Percentiles rank a stretch among this genome's conserved stretches.
Conservation (phyloP, 345 rosid genomes). For the Barbarea vulgaris region DNA sequence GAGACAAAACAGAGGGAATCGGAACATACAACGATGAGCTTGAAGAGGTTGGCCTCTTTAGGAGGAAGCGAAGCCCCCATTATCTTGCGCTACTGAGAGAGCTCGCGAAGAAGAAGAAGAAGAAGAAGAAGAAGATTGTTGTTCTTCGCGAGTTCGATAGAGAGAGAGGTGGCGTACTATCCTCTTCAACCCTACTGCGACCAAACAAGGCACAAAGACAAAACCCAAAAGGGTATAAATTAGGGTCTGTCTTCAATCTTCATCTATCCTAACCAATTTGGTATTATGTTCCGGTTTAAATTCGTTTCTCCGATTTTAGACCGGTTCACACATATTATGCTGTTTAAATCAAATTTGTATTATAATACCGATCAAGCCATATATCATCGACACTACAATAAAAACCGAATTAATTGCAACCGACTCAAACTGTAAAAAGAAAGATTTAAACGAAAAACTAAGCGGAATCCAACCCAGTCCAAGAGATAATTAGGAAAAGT, state of each 20-base stretch:
- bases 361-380: neutral
- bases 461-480: neutral
- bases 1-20: slow-evolving; percentile 29
- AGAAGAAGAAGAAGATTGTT: slow-evolving; percentile 14
- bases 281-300: slow-evolving; percentile 20
- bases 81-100: slow-evolving; percentile 25
- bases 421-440: neutral
- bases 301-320: neutral
- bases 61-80: slow-evolving; percentile 99
- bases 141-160: slow-evolving; percentile 15
- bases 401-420: neutral
- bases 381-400: neutral
- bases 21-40: slow-evolving; percentile 94
- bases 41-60: slow-evolving; percentile 99
- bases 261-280: slow-evolving; percentile 32
- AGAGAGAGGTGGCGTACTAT: slow-evolving; percentile 62
- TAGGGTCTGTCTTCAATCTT: slow-evolving; percentile 36
- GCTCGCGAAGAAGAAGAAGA: slow-evolving; percentile 28
- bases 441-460: neutral
- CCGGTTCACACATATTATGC: neutral
- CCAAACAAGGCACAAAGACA: slow-evolving; percentile 31
- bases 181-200: slow-evolving; percentile 79
- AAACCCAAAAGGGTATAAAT: slow-evolving; percentile 28
- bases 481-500: neutral
- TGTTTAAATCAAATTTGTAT: neutral